A percentile compares a stretch with the other conserved stretches of the same genome.
Conservation (phyloP, 805 yeast genomes). For the Naumovozyma baii region DNA sequence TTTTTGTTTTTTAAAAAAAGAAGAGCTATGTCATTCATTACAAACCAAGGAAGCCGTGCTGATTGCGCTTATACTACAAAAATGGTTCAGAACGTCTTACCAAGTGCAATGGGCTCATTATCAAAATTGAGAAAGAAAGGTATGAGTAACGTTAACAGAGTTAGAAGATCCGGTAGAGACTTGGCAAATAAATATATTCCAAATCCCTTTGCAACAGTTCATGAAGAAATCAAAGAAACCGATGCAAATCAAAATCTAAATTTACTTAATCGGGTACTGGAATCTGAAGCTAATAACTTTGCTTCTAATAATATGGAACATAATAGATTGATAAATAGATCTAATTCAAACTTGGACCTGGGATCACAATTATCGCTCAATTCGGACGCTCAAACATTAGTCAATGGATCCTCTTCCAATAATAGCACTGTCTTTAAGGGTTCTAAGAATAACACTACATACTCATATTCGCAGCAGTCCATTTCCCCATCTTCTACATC, state of each 20-base stretch:
- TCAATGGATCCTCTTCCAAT: constrained; percentile 3
- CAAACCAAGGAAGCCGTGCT: neutral
- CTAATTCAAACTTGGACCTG: constrained; percentile 2
- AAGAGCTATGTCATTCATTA: too few species aligned
- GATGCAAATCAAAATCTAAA: too few species aligned
- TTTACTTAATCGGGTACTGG: too few species aligned
- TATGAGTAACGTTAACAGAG: constrained; percentile 7
- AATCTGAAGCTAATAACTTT: too few species aligned
- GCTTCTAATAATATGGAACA: too few species aligned
- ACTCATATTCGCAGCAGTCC: neutral
- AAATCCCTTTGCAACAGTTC: neutral
- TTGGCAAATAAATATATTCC: constrained; percentile 3
- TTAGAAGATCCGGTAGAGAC: constrained; percentile 8
- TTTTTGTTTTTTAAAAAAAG: too few species aligned
- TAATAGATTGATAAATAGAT: neutral
- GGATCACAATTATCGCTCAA: constrained; percentile 11
- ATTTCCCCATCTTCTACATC: constrained; percentile 3
- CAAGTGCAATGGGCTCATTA: constrained; percentile 9
- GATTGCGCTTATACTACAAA: neutral
- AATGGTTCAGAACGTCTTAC: neutral
- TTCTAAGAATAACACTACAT: neutral
- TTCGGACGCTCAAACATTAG: constrained; percentile 16
- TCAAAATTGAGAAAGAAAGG: constrained; percentile 10
- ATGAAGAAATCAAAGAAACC: too few species aligned
- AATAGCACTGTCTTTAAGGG: neutral